These are phyloP conservation scores for Gossypium thurberi DNA, from an alignment of 345 rosid genomes.

Conservation along the genomic window DNA sequence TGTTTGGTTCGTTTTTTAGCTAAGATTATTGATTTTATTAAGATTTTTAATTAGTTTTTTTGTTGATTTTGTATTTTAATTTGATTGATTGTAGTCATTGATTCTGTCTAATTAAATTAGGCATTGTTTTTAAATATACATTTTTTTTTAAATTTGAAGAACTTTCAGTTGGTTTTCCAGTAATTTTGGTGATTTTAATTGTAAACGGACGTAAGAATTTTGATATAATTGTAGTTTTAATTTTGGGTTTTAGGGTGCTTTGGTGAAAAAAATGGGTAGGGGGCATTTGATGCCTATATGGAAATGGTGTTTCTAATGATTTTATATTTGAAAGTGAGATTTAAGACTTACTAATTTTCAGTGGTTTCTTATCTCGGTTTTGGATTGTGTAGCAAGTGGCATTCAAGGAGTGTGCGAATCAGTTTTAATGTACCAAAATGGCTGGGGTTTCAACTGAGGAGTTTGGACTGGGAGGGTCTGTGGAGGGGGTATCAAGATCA, in stretches of 20 bases:
- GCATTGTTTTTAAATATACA: background rate
- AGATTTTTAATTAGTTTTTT: slow-evolving; percentile 28
- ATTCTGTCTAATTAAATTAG: background rate
- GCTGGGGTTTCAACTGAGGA: slow-evolving; percentile 60
- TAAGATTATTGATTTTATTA: slow-evolving; percentile 13
- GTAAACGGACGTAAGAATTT: background rate
- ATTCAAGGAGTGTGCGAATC: slow-evolving; percentile 27
- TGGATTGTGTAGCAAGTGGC: slow-evolving; percentile 20
- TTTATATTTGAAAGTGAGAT: background rate
- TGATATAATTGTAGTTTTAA: background rate
- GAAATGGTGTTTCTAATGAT: background rate
- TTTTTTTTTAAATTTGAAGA: background rate
- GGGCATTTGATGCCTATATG: background rate
- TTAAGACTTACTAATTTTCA: slow-evolving; percentile 11
- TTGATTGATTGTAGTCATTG: background rate
- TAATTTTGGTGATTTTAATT: background rate
- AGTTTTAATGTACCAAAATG: slow-evolving; percentile 44
- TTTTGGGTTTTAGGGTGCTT: background rate
- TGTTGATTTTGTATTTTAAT: slow-evolving; percentile 14
- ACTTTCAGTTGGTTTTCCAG: background rate
- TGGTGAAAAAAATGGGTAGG: background rate
- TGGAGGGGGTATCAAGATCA: slow-evolving; percentile 53
- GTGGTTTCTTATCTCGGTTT: slow-evolving; percentile 3
- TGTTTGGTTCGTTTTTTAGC: slow-evolving; percentile 1
- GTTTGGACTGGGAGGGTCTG: slow-evolving; percentile 61